Conservation (phyloP, 352 stramenopile genomes). For the Globisporangium cederbergense region DNA sequence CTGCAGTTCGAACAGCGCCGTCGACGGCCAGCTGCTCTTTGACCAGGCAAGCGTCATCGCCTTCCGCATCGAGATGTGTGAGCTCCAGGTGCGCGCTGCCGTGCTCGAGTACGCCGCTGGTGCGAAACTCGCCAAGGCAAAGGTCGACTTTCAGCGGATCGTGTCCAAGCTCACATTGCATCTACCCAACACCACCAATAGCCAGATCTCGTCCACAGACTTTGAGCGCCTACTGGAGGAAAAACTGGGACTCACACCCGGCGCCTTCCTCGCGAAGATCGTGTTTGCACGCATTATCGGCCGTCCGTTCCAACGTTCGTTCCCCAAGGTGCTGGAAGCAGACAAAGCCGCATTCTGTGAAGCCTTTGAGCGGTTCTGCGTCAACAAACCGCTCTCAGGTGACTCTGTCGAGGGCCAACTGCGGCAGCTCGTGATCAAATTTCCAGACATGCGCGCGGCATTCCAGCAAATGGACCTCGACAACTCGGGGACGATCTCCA, state of each 20-base stretch:
- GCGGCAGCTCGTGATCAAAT: slow-evolving; percentile 23
- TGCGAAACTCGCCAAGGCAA: slow-evolving; percentile 19
- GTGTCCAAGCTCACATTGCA: slow-evolving; percentile 19
- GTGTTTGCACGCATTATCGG: slow-evolving; percentile 30
- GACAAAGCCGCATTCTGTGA: slow-evolving; percentile 17
- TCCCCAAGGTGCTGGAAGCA: slow-evolving; percentile 12
- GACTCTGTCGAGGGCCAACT: slow-evolving; percentile 44
- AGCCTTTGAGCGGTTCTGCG: slow-evolving; percentile 31
- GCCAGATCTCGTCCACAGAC: slow-evolving; percentile 19
- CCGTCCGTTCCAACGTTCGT: slow-evolving; percentile 18
- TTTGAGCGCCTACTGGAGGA: slow-evolving; percentile 30
- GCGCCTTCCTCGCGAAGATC: slow-evolving; percentile 24
- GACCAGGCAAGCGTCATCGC: slow-evolving; percentile 25
- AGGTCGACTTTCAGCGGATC: slow-evolving; percentile 29
- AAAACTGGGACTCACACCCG: slow-evolving; percentile 29
- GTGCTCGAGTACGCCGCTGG: slow-evolving; percentile 17
- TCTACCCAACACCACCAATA: slow-evolving; percentile 2
- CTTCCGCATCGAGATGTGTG: slow-evolving; percentile 44
- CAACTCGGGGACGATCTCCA: slow-evolving; percentile 27
- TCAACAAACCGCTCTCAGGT: slow-evolving; percentile 25
- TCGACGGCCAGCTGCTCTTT: slow-evolving; percentile 13
- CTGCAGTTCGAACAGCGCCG: background rate
- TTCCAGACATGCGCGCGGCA: slow-evolving; percentile 23
- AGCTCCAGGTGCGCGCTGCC: slow-evolving; percentile 41
- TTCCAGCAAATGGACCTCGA: slow-evolving; percentile 37